A percentile compares a stretch with the other conserved stretches of the same genome.
Evolutionary conservation across 1,284 basidiomycete species (phyloP).

Genomic region (Taiwanofungus camphoratus): DNA sequence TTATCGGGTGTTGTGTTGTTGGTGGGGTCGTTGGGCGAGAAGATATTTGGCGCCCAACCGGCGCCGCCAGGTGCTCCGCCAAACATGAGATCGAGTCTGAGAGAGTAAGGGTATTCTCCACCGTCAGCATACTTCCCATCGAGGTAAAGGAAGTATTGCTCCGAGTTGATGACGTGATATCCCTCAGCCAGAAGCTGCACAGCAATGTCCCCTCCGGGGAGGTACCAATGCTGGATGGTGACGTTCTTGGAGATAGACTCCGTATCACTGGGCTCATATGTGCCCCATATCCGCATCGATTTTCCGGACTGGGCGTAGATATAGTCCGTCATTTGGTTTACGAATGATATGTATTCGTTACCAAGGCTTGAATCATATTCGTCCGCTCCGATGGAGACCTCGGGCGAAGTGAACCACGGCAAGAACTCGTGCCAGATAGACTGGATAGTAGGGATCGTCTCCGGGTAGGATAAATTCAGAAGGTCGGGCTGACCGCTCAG

Average conservation of each 20-base stretch:
- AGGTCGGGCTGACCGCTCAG: slow-evolving; percentile 24
- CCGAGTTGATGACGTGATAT: slow-evolving; percentile 29
- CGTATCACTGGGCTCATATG: slow-evolving; percentile 27
- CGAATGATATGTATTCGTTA: slow-evolving; percentile 29
- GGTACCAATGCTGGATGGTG: slow-evolving; percentile 36
- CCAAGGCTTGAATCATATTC: slow-evolving; percentile 30
- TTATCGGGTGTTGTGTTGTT: slow-evolving; percentile 25
- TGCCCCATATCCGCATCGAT: slow-evolving; percentile 30
- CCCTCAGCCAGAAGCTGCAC: slow-evolving; percentile 23
- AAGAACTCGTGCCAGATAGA: slow-evolving; percentile 30
- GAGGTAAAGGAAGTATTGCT: slow-evolving; percentile 30
- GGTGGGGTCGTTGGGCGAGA: slow-evolving; percentile 20
- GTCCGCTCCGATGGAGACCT: slow-evolving; percentile 30
- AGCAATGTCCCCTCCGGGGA: slow-evolving; percentile 29
- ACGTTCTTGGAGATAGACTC: slow-evolving; percentile 25
- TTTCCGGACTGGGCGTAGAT: slow-evolving; percentile 21
- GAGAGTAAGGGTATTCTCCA: slow-evolving; percentile 23
- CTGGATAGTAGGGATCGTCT: slow-evolving; percentile 27
- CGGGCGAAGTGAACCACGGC: slow-evolving; percentile 27
- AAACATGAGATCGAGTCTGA: slow-evolving; percentile 26
- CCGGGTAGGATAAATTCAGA: slow-evolving; percentile 30
- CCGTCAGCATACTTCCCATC: slow-evolving; percentile 28
- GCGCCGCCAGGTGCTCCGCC: slow-evolving; percentile 22
- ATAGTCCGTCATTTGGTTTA: slow-evolving; percentile 28
- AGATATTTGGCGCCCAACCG: slow-evolving; percentile 29